Evolutionary conservation across 1,284 basidiomycete genomes (phyloP).

Genomic region (Ceratobasidium papillatum): DNA sequence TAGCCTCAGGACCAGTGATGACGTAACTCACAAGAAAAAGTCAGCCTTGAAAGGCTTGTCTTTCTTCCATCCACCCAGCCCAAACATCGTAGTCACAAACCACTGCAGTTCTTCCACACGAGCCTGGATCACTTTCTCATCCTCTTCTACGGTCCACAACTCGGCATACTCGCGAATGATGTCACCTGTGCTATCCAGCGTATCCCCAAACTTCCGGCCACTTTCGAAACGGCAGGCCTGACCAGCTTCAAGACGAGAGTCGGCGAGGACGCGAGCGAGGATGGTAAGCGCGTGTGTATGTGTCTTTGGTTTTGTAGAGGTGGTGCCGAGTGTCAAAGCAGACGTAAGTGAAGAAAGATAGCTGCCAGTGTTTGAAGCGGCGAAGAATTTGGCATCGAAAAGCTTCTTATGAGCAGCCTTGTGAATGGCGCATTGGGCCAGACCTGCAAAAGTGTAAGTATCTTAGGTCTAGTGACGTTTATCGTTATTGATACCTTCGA

Average conservation of each 20-base stretch:
- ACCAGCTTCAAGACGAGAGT: constrained; percentile 35
- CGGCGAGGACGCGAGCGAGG: constrained; percentile 36
- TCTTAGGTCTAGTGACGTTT: neutral
- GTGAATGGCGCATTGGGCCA: constrained; percentile 54
- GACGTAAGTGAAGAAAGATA: neutral
- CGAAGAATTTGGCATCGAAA: constrained; percentile 48
- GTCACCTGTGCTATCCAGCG: constrained; percentile 21
- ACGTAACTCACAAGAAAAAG: constrained; percentile 42
- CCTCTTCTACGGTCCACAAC: constrained; percentile 29
- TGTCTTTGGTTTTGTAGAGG: neutral
- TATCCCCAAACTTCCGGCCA: constrained; percentile 17
- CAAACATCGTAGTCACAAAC: constrained; percentile 34
- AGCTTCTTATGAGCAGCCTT: constrained; percentile 46
- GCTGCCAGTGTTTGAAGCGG: constrained; percentile 43
- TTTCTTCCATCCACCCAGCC: constrained; percentile 39
- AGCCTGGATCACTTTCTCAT: constrained; percentile 28
- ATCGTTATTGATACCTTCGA: constrained; percentile 60
- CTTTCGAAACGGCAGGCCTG: constrained; percentile 18
- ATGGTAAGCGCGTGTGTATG: constrained; percentile 38
- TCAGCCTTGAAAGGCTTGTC: constrained; percentile 35
- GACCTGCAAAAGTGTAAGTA: constrained; percentile 47
- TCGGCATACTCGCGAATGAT: constrained; percentile 41
- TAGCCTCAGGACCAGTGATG: too few relatives aligned
- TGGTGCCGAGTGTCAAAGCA: neutral
- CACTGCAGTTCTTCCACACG: constrained; percentile 40